phyloP scores from a whole-genome alignment of 768 basidiomycete genomes.

The Rickenella mellea region DNA sequence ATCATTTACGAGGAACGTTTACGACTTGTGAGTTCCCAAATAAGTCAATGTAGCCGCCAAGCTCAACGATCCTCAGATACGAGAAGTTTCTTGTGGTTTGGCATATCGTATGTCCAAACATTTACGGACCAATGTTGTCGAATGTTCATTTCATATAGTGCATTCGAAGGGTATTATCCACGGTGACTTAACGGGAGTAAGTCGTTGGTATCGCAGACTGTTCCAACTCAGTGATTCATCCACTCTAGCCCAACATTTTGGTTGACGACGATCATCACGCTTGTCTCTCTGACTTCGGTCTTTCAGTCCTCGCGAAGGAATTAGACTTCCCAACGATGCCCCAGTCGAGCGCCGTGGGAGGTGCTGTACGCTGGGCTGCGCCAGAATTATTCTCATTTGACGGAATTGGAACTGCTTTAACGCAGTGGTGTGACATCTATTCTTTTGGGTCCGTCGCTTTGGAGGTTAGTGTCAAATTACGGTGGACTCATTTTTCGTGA shows the following conservation, averaged over 20 bases:
- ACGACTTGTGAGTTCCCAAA: neutral
- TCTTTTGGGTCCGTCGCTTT: slow-evolving; percentile 26
- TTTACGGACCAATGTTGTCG: neutral
- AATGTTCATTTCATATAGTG: neutral
- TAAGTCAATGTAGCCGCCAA: neutral
- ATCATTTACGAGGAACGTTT: neutral
- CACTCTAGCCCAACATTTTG: slow-evolving; percentile 23
- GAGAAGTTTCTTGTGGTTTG: neutral
- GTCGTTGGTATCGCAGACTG: neutral
- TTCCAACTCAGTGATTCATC: neutral
- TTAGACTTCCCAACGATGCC: slow-evolving; percentile 1
- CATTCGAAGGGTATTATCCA: neutral
- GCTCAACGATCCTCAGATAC: neutral
- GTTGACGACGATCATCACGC: slow-evolving; percentile 21
- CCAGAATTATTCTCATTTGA: slow-evolving; percentile 10
- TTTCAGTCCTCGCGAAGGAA: slow-evolving; percentile 21
- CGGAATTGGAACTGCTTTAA: slow-evolving; percentile 2
- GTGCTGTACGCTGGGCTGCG: slow-evolving; percentile 4
- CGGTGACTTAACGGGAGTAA: neutral
- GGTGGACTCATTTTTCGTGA: neutral
- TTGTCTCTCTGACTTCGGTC: slow-evolving; percentile 27
- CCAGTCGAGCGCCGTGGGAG: neutral
- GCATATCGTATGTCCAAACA: neutral
- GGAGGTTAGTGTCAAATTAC: slow-evolving; percentile 1
- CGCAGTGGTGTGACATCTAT: slow-evolving; percentile 29